These are phyloP conservation scores for Nicotiana otophora DNA, from an alignment of 257 asterid species.

Conservation along the genomic window DNA sequence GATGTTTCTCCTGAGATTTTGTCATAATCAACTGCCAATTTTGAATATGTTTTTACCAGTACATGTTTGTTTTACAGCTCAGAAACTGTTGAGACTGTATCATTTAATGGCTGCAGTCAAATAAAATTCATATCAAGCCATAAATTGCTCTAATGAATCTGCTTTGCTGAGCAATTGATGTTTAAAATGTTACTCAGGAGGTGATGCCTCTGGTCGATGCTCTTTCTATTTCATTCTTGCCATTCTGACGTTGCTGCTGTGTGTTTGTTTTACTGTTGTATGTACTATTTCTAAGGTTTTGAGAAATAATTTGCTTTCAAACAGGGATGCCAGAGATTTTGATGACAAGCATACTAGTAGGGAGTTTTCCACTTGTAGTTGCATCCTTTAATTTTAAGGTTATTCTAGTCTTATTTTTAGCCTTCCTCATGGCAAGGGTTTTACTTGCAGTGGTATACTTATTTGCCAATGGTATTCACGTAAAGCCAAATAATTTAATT, in stretches of 20 bases:
- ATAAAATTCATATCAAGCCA: neutral
- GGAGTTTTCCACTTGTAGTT: no score
- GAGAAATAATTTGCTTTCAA: no score
- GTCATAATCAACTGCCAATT: conserved; percentile 3
- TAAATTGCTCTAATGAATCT: neutral
- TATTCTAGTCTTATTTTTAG: no score
- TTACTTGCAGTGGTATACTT: no score
- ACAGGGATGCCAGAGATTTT: no score
- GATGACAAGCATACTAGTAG: no score
- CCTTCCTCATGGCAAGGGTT: no score
- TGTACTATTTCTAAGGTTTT: no score
- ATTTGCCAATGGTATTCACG: no score
- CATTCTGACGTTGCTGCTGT: neutral
- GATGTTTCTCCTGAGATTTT: neutral
- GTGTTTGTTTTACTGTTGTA: neutral
- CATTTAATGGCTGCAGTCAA: neutral
- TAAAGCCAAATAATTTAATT: no score
- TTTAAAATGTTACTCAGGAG: neutral
- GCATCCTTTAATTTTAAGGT: no score
- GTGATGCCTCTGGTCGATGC: neutral
- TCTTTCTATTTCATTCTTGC: neutral
- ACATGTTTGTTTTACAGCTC: neutral
- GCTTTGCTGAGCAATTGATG: neutral
- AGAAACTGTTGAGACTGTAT: neutral
- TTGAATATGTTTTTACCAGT: neutral